Percentiles rank a stretch among this genome's conserved stretches.
Evolutionary conservation across 352 stramenopile species (phyloP).

Genomic region (Lagenidium giganteum): DNA sequence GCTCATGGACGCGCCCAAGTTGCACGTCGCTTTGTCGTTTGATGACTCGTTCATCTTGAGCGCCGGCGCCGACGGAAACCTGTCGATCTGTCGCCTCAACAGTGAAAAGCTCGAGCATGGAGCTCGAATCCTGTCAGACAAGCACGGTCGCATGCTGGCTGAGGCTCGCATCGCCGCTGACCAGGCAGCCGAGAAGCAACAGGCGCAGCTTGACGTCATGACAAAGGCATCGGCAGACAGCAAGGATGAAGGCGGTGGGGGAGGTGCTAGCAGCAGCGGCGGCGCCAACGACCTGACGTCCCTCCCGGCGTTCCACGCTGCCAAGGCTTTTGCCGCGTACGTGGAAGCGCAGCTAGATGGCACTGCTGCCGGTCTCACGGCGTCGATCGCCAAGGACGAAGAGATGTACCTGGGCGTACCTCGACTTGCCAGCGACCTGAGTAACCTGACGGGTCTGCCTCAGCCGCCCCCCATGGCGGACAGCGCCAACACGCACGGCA

Average conservation of each 20-base stretch:
- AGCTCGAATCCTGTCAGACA: conserved; percentile 27
- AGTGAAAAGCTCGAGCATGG: conserved; percentile 47
- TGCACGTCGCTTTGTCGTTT: conserved; percentile 59
- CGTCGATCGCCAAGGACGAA: conserved; percentile 28
- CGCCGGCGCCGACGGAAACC: conserved; percentile 64
- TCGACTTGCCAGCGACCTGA: conserved; percentile 30
- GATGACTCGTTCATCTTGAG: conserved; percentile 81
- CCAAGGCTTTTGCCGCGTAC: conserved; percentile 65
- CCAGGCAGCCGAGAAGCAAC: conserved; percentile 55
- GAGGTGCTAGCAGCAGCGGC: background rate
- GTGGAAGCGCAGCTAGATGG: conserved; percentile 41
- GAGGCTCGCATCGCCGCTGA: conserved; percentile 46
- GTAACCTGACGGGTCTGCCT: conserved; percentile 27
- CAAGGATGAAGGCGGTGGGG: conserved; percentile 25
- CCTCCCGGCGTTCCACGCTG: conserved; percentile 62
- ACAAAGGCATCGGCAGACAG: conserved; percentile 41
- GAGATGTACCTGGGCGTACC: conserved; percentile 52
- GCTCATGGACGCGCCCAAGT: conserved; percentile 4
- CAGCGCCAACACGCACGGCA: conserved; percentile 5
- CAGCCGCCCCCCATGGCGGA: conserved; percentile 8
- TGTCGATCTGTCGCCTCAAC: conserved; percentile 65
- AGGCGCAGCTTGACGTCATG: conserved; percentile 35
- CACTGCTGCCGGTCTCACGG: conserved; percentile 1
- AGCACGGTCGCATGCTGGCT: conserved; percentile 25
- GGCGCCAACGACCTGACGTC: conserved; percentile 39